Evolutionary conservation across 1,284 basidiomycete species (phyloP).

Genomic region (Schizophyllum amplum): DNA sequence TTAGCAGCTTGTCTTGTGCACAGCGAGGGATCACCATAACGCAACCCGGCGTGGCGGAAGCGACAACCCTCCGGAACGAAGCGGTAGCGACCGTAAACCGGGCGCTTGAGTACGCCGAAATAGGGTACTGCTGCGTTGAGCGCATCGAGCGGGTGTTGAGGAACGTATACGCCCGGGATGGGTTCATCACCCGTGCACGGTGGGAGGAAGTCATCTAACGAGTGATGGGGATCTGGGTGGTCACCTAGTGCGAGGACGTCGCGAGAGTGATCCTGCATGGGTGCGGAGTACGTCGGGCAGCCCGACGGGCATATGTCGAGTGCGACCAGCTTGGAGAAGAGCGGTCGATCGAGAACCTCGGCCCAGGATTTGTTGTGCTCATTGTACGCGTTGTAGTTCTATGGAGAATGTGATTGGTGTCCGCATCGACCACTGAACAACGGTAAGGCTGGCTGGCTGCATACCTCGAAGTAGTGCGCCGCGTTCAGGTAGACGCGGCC

Average conservation of each 20-base stretch:
- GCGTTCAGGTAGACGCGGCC: background rate
- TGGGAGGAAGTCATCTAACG: background rate
- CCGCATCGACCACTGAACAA: too few relatives aligned
- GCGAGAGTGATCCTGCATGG: background rate
- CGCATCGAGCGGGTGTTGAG: background rate
- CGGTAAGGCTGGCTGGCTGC: too few relatives aligned
- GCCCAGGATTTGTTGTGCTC: background rate
- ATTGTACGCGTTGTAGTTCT: background rate
- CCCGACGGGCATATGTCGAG: background rate
- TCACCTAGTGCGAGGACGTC: background rate
- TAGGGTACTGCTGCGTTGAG: conserved; percentile 1
- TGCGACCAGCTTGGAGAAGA: background rate
- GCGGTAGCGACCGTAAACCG: conserved; percentile 1
- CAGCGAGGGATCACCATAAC: background rate
- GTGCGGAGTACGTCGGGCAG: background rate
- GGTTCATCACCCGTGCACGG: conserved; percentile 3
- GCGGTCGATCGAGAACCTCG: background rate
- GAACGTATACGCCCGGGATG: conserved; percentile 3
- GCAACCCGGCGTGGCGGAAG: conserved; percentile 3
- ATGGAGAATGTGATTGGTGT: too few relatives aligned
- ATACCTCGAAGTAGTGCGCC: background rate
- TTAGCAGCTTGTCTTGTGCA: background rate
- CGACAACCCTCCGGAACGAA: conserved; percentile 3
- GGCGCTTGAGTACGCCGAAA: background rate
- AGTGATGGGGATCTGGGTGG: background rate